These are phyloP conservation scores for Aspergillus indologenus DNA, from an alignment of 495 filamentous ascomycete species.

Conservation along the genomic window DNA sequence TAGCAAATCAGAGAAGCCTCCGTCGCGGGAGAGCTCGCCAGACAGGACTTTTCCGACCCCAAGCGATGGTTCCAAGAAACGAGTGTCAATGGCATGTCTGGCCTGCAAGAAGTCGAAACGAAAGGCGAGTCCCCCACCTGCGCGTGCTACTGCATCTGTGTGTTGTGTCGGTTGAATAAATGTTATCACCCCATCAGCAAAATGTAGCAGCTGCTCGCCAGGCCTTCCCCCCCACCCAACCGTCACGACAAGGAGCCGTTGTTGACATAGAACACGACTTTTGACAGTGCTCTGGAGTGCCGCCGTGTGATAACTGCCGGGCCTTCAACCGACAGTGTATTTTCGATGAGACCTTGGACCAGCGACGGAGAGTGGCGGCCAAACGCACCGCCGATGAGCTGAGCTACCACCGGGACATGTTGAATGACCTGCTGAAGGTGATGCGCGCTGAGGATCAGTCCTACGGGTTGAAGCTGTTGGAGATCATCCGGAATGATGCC, in stretches of 20 bases:
- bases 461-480: slow-evolving; percentile 29
- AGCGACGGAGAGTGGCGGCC: slow-evolving; percentile 47
- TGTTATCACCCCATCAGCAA: background rate
- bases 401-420: slow-evolving; percentile 41
- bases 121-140: slow-evolving; percentile 26
- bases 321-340: slow-evolving; percentile 40
- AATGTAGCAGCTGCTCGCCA: background rate
- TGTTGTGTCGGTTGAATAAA: background rate
- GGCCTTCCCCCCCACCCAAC: background rate
- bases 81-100: slow-evolving; percentile 46
- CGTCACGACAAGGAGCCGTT: background rate
- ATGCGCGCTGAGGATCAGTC: slow-evolving; percentile 35
- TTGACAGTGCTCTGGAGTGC: slow-evolving; percentile 38
- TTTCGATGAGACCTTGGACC: slow-evolving; percentile 48
- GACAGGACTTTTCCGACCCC: slow-evolving; percentile 17
- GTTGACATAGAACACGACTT: slow-evolving; percentile 1
- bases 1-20: slow-evolving; percentile 16
- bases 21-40: slow-evolving; percentile 15
- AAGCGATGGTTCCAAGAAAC: slow-evolving; percentile 33
- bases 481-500: slow-evolving; percentile 38
- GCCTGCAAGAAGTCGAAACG: slow-evolving; percentile 49
- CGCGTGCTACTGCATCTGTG: background rate
- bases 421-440: slow-evolving; percentile 39
- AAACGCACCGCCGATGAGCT: slow-evolving; percentile 47
- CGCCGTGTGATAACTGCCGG: slow-evolving; percentile 44